phyloP scores from a whole-genome alignment of 2,329 filamentous ascomycete genomes.

The Penicillium aurantiogriseum region DNA sequence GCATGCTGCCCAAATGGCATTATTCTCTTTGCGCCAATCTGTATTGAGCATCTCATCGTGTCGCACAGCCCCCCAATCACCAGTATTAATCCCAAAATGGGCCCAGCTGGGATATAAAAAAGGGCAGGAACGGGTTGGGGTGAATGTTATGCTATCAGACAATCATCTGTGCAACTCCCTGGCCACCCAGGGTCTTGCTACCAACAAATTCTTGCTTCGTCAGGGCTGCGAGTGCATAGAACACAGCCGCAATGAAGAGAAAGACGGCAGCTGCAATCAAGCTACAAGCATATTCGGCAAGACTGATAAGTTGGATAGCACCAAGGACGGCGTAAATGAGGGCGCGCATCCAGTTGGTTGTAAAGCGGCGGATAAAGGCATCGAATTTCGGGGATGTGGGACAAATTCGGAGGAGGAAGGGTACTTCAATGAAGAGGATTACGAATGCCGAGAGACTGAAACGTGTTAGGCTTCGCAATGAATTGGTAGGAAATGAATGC shows the following conservation, averaged over 20 bases:
- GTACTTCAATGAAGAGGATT: slow-evolving; percentile 85
- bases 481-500: not conserved
- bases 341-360: slow-evolving; percentile 95
- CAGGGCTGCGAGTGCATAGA: slow-evolving; percentile 61
- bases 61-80: slow-evolving; percentile 6
- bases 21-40: slow-evolving; percentile 12
- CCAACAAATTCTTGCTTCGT: slow-evolving; percentile 48
- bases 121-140: slow-evolving; percentile 3
- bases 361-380: slow-evolving; percentile 81
- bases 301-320: slow-evolving; percentile 78
- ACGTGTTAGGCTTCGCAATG: slow-evolving; percentile 46
- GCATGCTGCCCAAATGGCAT: slow-evolving; percentile 16
- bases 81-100: slow-evolving; percentile 1
- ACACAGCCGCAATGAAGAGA: slow-evolving; percentile 70
- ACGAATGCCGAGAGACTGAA: slow-evolving; percentile 66
- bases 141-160: slow-evolving; percentile 53
- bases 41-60: slow-evolving; percentile 24
- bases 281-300: slow-evolving; percentile 63
- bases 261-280: slow-evolving; percentile 85
- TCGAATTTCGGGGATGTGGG: slow-evolving; percentile 91
- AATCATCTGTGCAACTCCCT: slow-evolving; percentile 96
- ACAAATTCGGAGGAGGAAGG: slow-evolving; percentile 93
- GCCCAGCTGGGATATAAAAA: not conserved
- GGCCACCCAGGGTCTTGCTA: slow-evolving; percentile 94
- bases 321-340: slow-evolving; percentile 81